A percentile compares a stretch with the other conserved stretches of the same genome.
Evolutionary conservation across 2,329 filamentous ascomycete genomes (phyloP).

Genomic region (Lasiodiplodia sp.): DNA sequence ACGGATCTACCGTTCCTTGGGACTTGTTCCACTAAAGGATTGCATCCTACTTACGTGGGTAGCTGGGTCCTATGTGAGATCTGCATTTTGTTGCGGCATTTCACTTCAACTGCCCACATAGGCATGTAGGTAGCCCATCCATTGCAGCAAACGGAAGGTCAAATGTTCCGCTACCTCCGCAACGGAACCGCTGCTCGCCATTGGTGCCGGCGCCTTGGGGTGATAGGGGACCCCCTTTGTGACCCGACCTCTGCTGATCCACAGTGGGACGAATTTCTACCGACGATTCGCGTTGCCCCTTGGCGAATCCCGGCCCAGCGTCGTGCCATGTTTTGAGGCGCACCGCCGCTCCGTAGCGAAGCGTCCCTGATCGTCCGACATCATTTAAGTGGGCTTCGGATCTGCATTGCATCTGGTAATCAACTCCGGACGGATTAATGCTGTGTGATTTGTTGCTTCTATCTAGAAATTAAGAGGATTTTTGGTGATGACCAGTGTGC

Average conservation of each 20-base stretch:
- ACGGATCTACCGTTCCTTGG: background rate
- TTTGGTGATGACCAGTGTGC: constrained; percentile 8
- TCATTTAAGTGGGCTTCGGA: constrained; percentile 26
- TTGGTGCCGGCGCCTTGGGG: background rate
- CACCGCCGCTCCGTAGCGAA: constrained; percentile 15
- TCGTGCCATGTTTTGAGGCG: constrained; percentile 25
- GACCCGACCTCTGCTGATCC: constrained; percentile 19
- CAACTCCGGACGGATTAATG: background rate
- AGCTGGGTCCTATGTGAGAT: background rate
- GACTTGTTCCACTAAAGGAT: background rate
- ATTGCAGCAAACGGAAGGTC: background rate
- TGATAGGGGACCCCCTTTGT: constrained; percentile 24
- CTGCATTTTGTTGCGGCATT: background rate
- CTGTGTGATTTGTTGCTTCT: background rate
- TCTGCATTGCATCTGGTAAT: constrained; percentile 19
- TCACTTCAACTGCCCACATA: background rate
- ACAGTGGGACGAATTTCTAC: constrained; percentile 2
- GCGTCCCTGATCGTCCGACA: constrained; percentile 24
- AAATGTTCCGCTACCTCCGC: background rate
- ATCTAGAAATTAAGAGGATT: constrained; percentile 16
- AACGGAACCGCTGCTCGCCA: background rate
- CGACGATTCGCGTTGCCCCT: constrained; percentile 13
- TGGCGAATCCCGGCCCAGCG: constrained; percentile 17
- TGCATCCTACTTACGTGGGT: background rate
- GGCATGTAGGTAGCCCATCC: background rate